Percentiles rank a stretch among this genome's conserved stretches.
phyloP scores from a whole-genome alignment of 371 early-diverging fungal species.

The Haplosporangium sp. region DNA sequence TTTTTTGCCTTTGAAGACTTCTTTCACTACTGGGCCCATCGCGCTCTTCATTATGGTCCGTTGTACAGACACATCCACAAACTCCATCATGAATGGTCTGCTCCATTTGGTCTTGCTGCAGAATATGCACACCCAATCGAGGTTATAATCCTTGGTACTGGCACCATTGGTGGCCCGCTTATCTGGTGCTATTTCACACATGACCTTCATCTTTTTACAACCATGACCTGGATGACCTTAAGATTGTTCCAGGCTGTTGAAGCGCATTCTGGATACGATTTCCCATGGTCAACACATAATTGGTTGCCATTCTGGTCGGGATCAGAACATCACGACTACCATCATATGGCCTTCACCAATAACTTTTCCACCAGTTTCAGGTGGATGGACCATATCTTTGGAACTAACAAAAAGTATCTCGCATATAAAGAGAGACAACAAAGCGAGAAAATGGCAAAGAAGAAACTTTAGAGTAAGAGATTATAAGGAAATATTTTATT shows the following conservation, averaged over 20 bases:
- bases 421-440: constrained; percentile 61
- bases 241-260: constrained; percentile 89
- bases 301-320: constrained; percentile 84
- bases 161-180: constrained; percentile 81
- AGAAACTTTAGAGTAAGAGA: constrained; percentile 1
- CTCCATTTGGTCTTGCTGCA: constrained; percentile 89
- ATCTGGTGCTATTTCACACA: constrained; percentile 67
- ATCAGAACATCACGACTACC: constrained; percentile 88
- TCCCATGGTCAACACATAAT: constrained; percentile 89
- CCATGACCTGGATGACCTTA: constrained; percentile 82
- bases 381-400: constrained; percentile 86
- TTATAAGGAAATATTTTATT: neutral
- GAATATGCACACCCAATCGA: constrained; percentile 91
- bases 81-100: constrained; percentile 91
- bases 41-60: constrained; percentile 87
- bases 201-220: constrained; percentile 81
- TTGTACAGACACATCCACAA: constrained; percentile 93
- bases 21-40: constrained; percentile 86
- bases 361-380: constrained; percentile 85
- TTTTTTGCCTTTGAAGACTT: constrained; percentile 88
- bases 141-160: constrained; percentile 78
- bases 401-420: constrained; percentile 84
- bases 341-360: constrained; percentile 84
- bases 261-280: constrained; percentile 95
- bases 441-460: constrained; percentile 37